phyloP scores from a whole-genome alignment of 2,329 filamentous ascomycete genomes.

The Stagonosporopsis tanaceti region DNA sequence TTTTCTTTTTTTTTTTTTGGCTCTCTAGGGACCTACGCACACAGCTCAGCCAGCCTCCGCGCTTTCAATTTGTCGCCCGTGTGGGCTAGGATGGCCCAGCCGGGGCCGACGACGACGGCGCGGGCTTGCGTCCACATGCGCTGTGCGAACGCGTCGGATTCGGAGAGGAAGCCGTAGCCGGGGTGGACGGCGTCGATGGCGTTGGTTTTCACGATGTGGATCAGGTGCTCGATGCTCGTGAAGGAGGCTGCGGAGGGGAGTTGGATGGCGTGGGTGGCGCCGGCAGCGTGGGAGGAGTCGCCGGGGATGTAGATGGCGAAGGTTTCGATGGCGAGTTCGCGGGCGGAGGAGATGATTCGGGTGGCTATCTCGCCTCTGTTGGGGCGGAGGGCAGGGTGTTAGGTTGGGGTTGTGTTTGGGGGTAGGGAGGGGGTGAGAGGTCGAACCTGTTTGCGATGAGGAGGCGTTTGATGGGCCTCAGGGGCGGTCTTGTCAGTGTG shows the following conservation, averaged over 20 bases:
- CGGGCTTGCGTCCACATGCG: conserved; percentile 60
- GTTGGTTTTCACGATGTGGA: conserved; percentile 58
- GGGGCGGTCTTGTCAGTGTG: conserved; percentile 35
- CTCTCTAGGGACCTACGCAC: conserved; percentile 33
- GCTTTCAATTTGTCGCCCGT: conserved; percentile 66
- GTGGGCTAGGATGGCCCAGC: conserved; percentile 63
- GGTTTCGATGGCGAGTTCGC: conserved; percentile 65
- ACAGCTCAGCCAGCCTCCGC: conserved; percentile 59
- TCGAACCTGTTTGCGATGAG: conserved; percentile 62
- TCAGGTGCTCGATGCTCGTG: conserved; percentile 59
- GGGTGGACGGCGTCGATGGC: conserved; percentile 65
- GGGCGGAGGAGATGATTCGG: conserved; percentile 66
- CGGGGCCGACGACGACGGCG: conserved; percentile 62
- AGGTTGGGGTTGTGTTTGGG: not conserved
- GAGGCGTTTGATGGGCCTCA: conserved; percentile 57
- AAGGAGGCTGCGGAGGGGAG: conserved; percentile 62
- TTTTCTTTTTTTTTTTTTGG: too few species aligned
- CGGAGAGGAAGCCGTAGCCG: conserved; percentile 70
- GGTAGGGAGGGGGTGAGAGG: not conserved
- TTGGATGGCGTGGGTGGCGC: conserved; percentile 60
- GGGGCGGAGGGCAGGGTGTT: not conserved
- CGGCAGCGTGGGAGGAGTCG: conserved; percentile 63
- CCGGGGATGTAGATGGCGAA: conserved; percentile 63
- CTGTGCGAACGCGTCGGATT: conserved; percentile 60
- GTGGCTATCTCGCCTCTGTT: conserved; percentile 70